Evolutionary conservation across 176 grass and related monocot genomes (phyloP).

Genomic region (Dendrocalamus sinicus): DNA sequence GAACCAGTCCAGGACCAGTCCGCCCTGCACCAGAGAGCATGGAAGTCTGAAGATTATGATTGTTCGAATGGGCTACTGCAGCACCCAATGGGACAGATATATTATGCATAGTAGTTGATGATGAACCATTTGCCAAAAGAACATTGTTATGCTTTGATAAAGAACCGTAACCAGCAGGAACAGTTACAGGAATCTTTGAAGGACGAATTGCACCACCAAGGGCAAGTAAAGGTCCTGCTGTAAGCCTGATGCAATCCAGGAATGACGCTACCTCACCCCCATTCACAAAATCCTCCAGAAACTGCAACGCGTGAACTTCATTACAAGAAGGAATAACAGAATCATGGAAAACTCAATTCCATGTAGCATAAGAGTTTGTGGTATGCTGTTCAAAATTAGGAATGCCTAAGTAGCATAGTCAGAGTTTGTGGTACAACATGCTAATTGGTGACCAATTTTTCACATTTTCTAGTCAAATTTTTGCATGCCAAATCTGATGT

Average conservation of each 20-base stretch:
- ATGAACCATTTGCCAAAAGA: constrained; percentile 50
- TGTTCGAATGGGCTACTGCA: constrained; percentile 49
- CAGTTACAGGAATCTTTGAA: constrained; percentile 70
- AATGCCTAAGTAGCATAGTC: constrained; percentile 24
- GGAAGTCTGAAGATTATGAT: constrained; percentile 62
- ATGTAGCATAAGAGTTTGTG: neutral
- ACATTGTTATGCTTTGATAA: constrained; percentile 62
- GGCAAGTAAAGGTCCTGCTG: constrained; percentile 85
- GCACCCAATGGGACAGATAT: constrained; percentile 40
- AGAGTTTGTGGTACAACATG: neutral
- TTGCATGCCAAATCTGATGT: neutral
- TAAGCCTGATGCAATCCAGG: constrained; percentile 87
- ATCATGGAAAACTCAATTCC: constrained; percentile 2
- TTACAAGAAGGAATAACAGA: constrained; percentile 21
- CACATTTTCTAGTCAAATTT: neutral
- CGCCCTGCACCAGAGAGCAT: constrained; percentile 63
- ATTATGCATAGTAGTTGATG: constrained; percentile 53
- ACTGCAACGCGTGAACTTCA: constrained; percentile 59
- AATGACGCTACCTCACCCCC: constrained; percentile 83
- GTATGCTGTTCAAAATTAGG: neutral
- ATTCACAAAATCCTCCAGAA: constrained; percentile 94
- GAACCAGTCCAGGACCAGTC: constrained; percentile 64
- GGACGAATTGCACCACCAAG: constrained; percentile 75
- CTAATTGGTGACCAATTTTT: constrained; percentile 8
- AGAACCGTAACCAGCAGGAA: constrained; percentile 53